Evolutionary conservation across 2,329 filamentous ascomycete species (phyloP).

Genomic region (Clonostachys solani): DNA sequence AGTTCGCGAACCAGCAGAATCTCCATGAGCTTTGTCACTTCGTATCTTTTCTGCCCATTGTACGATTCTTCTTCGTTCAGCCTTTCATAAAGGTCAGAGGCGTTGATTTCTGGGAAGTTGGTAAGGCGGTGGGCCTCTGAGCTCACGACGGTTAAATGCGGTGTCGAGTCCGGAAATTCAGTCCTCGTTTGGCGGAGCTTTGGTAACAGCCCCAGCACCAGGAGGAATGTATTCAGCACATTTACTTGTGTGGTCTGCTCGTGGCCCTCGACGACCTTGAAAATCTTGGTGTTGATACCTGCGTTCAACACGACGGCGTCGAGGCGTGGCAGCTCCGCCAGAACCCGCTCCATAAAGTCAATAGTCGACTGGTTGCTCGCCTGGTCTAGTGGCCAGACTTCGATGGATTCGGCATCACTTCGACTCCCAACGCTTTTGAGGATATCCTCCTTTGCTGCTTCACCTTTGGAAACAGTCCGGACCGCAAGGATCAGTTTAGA

Average conservation of each 20-base stretch:
- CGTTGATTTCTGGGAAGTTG: background rate
- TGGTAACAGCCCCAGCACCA: background rate
- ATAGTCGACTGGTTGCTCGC: too few species aligned
- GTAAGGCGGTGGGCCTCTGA: background rate
- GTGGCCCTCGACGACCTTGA: background rate
- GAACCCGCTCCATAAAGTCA: too few species aligned
- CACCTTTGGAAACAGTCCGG: too few species aligned
- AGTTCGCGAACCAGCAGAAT: background rate
- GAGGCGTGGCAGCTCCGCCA: background rate
- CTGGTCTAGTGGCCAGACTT: too few species aligned
- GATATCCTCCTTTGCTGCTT: too few species aligned
- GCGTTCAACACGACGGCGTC: background rate
- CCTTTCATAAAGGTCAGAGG: background rate
- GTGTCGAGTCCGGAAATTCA: background rate
- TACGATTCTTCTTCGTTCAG: background rate
- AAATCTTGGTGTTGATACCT: background rate
- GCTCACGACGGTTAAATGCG: background rate
- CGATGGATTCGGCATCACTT: too few species aligned
- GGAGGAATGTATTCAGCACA: background rate
- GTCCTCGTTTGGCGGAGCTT: background rate
- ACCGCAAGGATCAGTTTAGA: too few species aligned
- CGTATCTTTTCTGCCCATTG: background rate
- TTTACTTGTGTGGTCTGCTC: background rate
- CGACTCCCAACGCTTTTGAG: too few species aligned
- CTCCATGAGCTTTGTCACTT: background rate